Evolutionary conservation across 257 asterid genomes (phyloP).

Genomic region (Euphrasia confusa): DNA sequence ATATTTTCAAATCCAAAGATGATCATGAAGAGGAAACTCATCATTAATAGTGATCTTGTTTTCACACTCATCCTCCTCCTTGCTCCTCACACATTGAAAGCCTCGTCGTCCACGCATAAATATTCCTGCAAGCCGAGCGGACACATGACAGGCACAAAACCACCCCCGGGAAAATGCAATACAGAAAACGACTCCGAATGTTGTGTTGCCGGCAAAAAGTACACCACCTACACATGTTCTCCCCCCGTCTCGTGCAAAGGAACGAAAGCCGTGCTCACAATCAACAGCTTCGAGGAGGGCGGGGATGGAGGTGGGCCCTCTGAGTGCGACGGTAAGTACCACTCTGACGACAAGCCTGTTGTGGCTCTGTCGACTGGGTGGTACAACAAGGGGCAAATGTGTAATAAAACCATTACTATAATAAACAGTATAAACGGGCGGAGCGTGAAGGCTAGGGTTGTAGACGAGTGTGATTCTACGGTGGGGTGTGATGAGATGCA

Average conservation of each 20-base stretch:
- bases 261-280: constrained; percentile 36
- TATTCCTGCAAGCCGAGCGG: constrained; percentile 42
- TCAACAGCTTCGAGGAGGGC: constrained; percentile 42
- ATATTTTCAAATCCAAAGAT: neutral
- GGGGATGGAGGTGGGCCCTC: constrained; percentile 45
- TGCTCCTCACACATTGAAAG: constrained; percentile 17
- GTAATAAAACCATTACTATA: constrained; percentile 26
- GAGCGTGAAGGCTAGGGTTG: constrained; percentile 37
- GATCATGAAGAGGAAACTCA: constrained; percentile 23
- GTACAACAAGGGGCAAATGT: constrained; percentile 34
- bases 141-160: constrained; percentile 24
- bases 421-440: constrained; percentile 29
- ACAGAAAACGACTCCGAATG: constrained; percentile 34
- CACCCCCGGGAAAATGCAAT: constrained; percentile 46
- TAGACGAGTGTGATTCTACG: constrained; percentile 45
- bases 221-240: constrained; percentile 37
- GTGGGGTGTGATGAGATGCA: constrained; percentile 45
- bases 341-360: constrained; percentile 32
- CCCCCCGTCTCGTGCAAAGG: constrained; percentile 25
- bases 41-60: neutral
- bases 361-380: constrained; percentile 47
- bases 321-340: constrained; percentile 40
- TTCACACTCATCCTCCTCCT: constrained; percentile 17
- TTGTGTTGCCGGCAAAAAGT: constrained; percentile 30
- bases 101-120: neutral